A percentile compares a stretch with the other conserved stretches of the same genome.
Conservation (phyloP, 371 early-diverging fungal species). For the Smittium mucronatum region DNA sequence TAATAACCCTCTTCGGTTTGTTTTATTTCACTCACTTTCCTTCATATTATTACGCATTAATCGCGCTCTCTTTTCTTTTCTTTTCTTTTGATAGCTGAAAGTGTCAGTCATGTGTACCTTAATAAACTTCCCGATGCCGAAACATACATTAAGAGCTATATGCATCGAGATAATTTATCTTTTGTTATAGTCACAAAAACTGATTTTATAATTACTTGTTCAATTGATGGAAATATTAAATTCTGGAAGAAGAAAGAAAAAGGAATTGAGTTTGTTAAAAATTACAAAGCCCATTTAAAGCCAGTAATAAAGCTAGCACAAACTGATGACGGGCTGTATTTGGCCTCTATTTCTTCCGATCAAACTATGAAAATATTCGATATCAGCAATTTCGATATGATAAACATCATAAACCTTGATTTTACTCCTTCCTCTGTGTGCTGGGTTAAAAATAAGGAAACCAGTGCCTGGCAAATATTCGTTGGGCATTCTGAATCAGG, state of each 20-base stretch:
- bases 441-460: conserved; percentile 69
- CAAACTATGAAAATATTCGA: conserved; percentile 85
- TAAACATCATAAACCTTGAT: conserved; percentile 73
- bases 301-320: conserved; percentile 43
- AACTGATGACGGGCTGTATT: conserved; percentile 61
- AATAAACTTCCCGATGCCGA: conserved; percentile 64
- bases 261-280: conserved; percentile 95
- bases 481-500: conserved; percentile 63
- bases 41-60: too few relatives aligned
- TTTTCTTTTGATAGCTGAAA: too few relatives aligned
- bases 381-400: conserved; percentile 93
- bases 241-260: conserved; percentile 93
- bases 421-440: conserved; percentile 64
- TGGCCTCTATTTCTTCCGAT: conserved; percentile 70
- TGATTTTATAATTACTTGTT: conserved; percentile 86
- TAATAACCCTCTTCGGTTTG: too few relatives aligned
- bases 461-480: conserved; percentile 65
- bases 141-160: conserved; percentile 84
- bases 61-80: too few relatives aligned
- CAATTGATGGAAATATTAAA: conserved; percentile 90
- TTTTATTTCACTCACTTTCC: too few relatives aligned
- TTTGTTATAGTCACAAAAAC: conserved; percentile 60
- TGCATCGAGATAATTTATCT: conserved; percentile 85
- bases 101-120: too few relatives aligned
- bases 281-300: conserved; percentile 73